Percentiles rank a stretch among this genome's conserved stretches.
These are phyloP conservation scores for Phytophthora melonis DNA, from an alignment of 352 stramenopile genomes.

Conservation along the genomic window DNA sequence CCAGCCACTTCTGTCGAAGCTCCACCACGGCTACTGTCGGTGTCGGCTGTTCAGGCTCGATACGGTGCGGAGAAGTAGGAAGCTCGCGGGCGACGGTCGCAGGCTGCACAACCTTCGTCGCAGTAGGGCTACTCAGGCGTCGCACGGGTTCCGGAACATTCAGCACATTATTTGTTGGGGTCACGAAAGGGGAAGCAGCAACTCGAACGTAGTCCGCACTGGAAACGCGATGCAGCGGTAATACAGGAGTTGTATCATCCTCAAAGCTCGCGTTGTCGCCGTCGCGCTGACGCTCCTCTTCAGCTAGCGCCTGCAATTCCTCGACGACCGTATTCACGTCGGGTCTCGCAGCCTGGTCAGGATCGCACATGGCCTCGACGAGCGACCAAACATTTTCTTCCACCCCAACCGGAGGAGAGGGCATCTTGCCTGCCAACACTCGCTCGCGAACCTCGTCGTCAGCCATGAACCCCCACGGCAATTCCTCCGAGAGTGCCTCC, in stretches of 20 bases:
- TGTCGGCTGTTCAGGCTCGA: constrained; percentile 18
- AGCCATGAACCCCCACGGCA: constrained; percentile 67
- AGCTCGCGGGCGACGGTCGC: constrained; percentile 28
- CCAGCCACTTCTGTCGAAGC: constrained; percentile 76
- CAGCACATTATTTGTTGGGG: constrained; percentile 8
- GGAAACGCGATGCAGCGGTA: constrained; percentile 40
- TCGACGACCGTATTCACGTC: constrained; percentile 58
- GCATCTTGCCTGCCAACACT: constrained; percentile 55
- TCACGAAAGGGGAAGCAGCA: constrained; percentile 23
- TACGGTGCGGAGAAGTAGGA: constrained; percentile 18
- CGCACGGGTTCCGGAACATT: constrained; percentile 24
- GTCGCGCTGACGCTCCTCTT: constrained; percentile 57
- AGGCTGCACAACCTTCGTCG: constrained; percentile 8
- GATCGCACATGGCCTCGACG: constrained; percentile 64
- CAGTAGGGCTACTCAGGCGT: constrained; percentile 33
- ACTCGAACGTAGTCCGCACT: constrained; percentile 36
- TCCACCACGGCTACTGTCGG: constrained; percentile 44
- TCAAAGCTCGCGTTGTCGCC: constrained; percentile 35
- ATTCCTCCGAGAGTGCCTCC: constrained; percentile 63
- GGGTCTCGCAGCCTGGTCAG: constrained; percentile 52
- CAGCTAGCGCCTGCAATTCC: constrained; percentile 52
- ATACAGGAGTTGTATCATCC: constrained; percentile 22
- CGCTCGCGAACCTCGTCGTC: constrained; percentile 54
- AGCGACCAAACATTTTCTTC: constrained; percentile 59
- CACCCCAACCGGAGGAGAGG: constrained; percentile 43